phyloP scores from a whole-genome alignment of 306 rosid species.

The Trichosanthes cucumerina region DNA sequence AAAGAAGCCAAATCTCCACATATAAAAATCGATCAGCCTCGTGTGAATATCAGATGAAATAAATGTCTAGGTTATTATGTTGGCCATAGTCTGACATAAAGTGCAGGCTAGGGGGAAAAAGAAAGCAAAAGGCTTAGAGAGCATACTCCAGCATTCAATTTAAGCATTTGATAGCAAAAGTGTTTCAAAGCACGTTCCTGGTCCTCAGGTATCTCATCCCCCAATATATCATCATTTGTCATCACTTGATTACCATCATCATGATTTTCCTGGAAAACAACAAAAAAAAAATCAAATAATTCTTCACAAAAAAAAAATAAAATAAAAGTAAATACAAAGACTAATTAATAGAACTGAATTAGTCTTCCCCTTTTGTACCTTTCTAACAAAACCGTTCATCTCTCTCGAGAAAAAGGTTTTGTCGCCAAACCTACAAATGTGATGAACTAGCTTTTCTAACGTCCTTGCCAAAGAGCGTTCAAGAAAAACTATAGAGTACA shows the following conservation, averaged over 20 bases:
- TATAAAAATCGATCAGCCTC: not conserved
- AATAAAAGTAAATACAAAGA: not conserved
- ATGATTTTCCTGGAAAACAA: constrained; percentile 46
- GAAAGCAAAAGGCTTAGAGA: constrained; percentile 10
- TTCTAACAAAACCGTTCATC: not conserved
- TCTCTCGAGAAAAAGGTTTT: not conserved
- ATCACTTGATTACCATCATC: constrained; percentile 35
- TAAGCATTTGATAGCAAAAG: constrained; percentile 87
- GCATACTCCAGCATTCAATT: constrained; percentile 69
- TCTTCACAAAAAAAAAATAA: not conserved
- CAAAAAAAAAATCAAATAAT: not conserved
- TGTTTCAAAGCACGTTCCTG: constrained; percentile 81
- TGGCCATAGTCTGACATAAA: not conserved
- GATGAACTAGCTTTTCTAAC: not conserved
- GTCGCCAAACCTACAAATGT: not conserved
- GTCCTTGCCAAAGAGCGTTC: not conserved
- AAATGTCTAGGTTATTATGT: not conserved
- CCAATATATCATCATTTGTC: constrained; percentile 96
- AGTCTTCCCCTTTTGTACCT: not conserved
- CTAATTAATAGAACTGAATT: not conserved
- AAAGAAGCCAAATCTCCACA: not conserved
- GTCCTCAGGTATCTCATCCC: constrained; percentile 93
- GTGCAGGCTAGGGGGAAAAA: not conserved
- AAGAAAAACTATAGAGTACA: not conserved
- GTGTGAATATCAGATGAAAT: not conserved